A percentile compares a stretch with the other conserved stretches of the same genome.
These are phyloP conservation scores for Tulasnella sp. DNA, from an alignment of 768 basidiomycete genomes.

Conservation along the genomic window DNA sequence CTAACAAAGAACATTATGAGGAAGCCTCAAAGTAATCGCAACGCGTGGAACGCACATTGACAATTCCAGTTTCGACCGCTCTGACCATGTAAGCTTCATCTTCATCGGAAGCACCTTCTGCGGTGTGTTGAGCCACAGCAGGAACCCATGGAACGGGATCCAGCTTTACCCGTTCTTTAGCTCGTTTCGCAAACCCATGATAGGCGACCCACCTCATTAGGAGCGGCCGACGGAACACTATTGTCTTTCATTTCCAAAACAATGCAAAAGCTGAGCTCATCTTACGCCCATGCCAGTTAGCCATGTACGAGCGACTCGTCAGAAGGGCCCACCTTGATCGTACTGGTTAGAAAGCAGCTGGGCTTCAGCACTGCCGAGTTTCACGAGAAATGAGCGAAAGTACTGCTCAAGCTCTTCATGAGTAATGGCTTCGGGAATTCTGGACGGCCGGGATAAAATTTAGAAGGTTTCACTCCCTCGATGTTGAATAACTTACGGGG, in stretches of 20 bases:
- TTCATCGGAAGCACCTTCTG: slow-evolving; percentile 45
- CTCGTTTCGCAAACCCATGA: too few species aligned
- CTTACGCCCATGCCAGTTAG: slow-evolving; percentile 36
- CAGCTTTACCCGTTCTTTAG: slow-evolving; percentile 24
- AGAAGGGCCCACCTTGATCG: background rate
- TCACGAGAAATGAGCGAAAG: slow-evolving; percentile 74
- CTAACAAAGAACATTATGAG: slow-evolving; percentile 29
- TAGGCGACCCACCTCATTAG: slow-evolving; percentile 36
- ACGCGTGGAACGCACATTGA: slow-evolving; percentile 42
- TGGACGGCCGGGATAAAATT: slow-evolving; percentile 22
- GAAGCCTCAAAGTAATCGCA: background rate
- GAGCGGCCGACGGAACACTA: slow-evolving; percentile 40
- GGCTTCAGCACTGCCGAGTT: slow-evolving; percentile 65
- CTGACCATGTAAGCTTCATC: slow-evolving; percentile 66
- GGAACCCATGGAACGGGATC: slow-evolving; percentile 75
- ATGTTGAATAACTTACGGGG: slow-evolving; percentile 35
- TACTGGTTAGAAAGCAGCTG: slow-evolving; percentile 36
- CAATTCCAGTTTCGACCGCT: slow-evolving; percentile 72
- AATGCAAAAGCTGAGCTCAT: slow-evolving; percentile 69
- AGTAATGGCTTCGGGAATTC: slow-evolving; percentile 62
- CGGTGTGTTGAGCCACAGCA: slow-evolving; percentile 57
- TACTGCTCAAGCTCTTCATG: slow-evolving; percentile 52
- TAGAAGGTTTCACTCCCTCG: background rate
- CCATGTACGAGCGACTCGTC: too few species aligned
- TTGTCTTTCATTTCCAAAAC: slow-evolving; percentile 70